Conservation (phyloP, 108 stramenopile species). For the Cyclotella atomus region DNA sequence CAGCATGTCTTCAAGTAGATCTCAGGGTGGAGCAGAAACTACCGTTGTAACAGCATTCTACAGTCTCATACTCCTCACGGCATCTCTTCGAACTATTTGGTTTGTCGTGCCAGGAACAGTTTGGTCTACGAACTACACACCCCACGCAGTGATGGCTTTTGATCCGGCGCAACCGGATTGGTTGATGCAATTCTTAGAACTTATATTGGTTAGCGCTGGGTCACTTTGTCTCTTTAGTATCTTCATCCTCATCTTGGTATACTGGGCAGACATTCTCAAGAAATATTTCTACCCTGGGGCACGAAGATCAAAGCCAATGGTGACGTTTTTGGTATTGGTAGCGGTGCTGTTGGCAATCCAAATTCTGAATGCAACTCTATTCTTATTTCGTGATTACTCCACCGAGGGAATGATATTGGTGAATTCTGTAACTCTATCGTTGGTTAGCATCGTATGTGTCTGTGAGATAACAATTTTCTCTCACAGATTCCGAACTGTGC, state of each 20-base stretch:
- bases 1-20: conserved; percentile 77
- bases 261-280: conserved; percentile 97
- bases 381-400: conserved; percentile 80
- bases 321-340: conserved; percentile 84
- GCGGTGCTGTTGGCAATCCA: conserved; percentile 65
- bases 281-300: conserved; percentile 93
- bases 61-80: conserved; percentile 88
- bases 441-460: conserved; percentile 88
- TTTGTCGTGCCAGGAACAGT: conserved; percentile 87
- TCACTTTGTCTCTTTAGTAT: conserved; percentile 91
- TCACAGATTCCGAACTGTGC: conserved; percentile 92
- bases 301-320: conserved; percentile 86
- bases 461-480: conserved; percentile 93
- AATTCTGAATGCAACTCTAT: conserved; percentile 79
- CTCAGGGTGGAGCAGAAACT: conserved; percentile 86
- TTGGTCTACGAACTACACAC: conserved; percentile 85
- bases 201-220: conserved; percentile 82
- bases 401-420: conserved; percentile 95
- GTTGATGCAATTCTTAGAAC: conserved; percentile 83
- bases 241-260: conserved; percentile 95
- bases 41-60: conserved; percentile 96
- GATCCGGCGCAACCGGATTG: conserved; percentile 74
- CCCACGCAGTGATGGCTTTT: conserved; percentile 89
- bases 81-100: conserved; percentile 85
- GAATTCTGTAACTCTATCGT: conserved; percentile 82